These are phyloP conservation scores for Ilyonectria sp. DNA, from an alignment of 2,329 filamentous ascomycete species.

Conservation along the genomic window DNA sequence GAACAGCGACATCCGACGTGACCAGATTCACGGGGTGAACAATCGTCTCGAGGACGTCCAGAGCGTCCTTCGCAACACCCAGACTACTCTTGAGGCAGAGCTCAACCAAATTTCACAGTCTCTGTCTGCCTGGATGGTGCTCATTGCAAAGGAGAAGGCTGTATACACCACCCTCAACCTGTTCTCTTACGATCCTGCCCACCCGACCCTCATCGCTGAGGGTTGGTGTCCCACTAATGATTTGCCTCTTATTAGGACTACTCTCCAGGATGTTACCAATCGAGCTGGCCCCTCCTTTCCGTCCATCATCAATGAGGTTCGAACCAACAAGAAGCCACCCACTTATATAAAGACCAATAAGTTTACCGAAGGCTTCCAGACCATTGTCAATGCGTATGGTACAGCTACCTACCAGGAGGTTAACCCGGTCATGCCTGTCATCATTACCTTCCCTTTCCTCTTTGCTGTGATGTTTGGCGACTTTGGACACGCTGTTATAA, in stretches of 20 bases:
- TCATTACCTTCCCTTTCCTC: constrained; percentile 98
- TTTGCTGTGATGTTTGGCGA: constrained; percentile 99
- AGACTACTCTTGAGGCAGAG: constrained; percentile 93
- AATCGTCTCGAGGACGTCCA: constrained; percentile 90
- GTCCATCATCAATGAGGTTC: constrained; percentile 98
- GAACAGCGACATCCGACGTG: constrained; percentile 93
- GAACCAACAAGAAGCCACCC: constrained; percentile 96
- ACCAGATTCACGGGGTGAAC: constrained; percentile 98
- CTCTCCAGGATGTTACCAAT: constrained; percentile 96
- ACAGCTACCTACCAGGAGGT: constrained; percentile 98
- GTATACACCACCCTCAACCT: constrained; percentile 96
- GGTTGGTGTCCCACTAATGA: constrained; percentile 97
- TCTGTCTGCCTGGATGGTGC: constrained; percentile 95
- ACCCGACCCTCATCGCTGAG: constrained; percentile 97
- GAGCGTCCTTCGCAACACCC: constrained; percentile 94
- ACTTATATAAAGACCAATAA: constrained; percentile 99
- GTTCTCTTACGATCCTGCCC: constrained; percentile 95
- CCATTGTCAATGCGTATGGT: constrained; percentile 98
- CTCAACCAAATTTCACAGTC: constrained; percentile 93
- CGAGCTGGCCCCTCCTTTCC: constrained; percentile 94
- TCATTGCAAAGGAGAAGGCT: constrained; percentile 98
- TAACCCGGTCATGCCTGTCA: constrained; percentile 94
- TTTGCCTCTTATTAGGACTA: constrained; percentile 89
- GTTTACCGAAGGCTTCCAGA: constrained; percentile 98
- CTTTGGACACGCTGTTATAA: constrained; percentile 92